Conservation (phyloP, 768 basidiomycete species). For the Lactarius hengduanensis region DNA sequence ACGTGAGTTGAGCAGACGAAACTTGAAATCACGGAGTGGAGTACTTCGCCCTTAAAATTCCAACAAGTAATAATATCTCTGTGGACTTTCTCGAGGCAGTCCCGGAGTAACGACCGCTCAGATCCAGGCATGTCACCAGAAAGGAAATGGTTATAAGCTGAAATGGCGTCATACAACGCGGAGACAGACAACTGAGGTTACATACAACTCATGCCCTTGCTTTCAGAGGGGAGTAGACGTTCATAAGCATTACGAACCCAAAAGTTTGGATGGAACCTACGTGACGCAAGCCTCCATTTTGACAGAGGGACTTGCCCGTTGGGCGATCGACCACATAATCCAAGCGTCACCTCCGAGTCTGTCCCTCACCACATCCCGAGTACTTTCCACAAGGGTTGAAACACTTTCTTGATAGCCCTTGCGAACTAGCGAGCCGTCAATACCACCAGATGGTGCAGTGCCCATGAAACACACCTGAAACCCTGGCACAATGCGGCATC, state of each 20-base stretch:
- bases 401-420: not conserved
- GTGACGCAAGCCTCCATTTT: not conserved
- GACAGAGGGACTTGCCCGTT: not conserved
- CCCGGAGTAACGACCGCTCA: not conserved
- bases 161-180: not conserved
- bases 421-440: not conserved
- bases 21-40: not conserved
- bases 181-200: not conserved
- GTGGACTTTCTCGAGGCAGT: not conserved
- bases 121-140: not conserved
- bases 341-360: not conserved
- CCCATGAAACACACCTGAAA: not conserved
- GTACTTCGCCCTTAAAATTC: not conserved
- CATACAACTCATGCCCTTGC: constrained; percentile 1
- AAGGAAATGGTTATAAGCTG: not conserved
- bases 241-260: not conserved
- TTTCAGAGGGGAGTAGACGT: not conserved
- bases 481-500: not conserved
- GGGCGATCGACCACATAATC: not conserved
- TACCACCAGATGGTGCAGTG: not conserved
- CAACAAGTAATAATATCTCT: not conserved
- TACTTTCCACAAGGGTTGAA: not conserved
- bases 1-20: not conserved
- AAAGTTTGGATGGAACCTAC: not conserved
- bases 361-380: constrained; percentile 2